Evolutionary conservation across 2,329 filamentous ascomycete species (phyloP).

Genomic region (Penicillium sumatraense): DNA sequence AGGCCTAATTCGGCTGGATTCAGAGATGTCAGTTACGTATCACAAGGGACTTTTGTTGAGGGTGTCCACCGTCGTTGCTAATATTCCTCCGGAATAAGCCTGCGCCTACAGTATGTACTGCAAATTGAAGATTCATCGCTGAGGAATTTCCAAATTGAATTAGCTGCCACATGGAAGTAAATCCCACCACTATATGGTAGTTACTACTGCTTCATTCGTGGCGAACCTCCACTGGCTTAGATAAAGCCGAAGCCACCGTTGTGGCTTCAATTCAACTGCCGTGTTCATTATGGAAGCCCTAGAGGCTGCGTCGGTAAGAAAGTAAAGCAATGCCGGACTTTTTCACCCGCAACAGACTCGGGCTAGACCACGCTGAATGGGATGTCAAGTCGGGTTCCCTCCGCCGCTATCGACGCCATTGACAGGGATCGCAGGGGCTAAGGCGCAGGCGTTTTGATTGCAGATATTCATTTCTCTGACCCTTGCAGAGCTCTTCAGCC

Average conservation of each 20-base stretch:
- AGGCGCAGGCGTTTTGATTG: neutral
- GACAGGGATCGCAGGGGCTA: neutral
- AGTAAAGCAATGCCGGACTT: neutral
- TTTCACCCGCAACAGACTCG: neutral
- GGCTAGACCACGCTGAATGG: neutral
- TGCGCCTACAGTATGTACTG: no score
- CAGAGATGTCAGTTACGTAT: no score
- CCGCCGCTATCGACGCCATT: constrained; percentile 6
- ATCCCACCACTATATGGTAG: no score
- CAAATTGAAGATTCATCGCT: neutral
- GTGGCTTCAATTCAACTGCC: neutral
- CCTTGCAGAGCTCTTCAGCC: neutral
- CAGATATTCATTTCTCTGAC: neutral
- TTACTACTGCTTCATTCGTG: neutral
- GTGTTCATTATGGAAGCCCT: neutral
- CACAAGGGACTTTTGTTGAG: no score
- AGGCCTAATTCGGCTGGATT: no score
- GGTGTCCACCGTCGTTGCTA: no score
- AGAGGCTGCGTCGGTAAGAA: neutral
- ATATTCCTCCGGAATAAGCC: no score
- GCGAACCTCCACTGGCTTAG: neutral
- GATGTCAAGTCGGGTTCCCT: neutral
- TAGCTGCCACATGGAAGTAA: neutral
- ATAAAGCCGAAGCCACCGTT: neutral
- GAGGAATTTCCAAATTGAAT: no score